Evolutionary conservation across 306 rosid species (phyloP), one percentile per base, ranked within the genome.

Genomic region (Glycyrrhiza uralensis): DNA sequence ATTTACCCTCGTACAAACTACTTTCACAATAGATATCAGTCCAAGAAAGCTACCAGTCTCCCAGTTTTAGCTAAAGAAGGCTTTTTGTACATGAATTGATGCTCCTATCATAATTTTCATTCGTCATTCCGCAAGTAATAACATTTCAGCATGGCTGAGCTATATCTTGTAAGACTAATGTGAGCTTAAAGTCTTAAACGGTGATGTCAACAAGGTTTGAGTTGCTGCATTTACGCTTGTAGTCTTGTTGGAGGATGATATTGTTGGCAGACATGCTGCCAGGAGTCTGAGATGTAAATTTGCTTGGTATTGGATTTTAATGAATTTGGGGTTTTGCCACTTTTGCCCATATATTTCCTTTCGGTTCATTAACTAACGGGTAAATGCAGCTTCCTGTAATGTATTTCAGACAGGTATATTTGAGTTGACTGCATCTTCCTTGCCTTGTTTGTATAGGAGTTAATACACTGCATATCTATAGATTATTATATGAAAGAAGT

Each of bases 1-100:
- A 94, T 66, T 79, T 94, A 81, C 96, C 97, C 19, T 91, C 97
- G 0, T 91, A 94, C 72, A 49, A 82, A 81, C 90, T 94, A 76
- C 99, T 94, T 63, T 79, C 88, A 12, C 79, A 74, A 78, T 91
- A 89, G 85, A 69, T 59, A 64, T 75, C 26, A 14, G 67, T 71
- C 32, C 35, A 15, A 55, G 71, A 63, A 63, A 63, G 71, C 59
- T 54, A 32, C 72, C 60, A 57, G 57, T 68, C 60, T 55, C 71
- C 60, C 55, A 74, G 58, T 61, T 59, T 38, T 79, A 46, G 72
- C 62, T 49, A 47, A n/a, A 23, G 19, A 76, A 79, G 82, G 89
- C 68, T 62, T 76, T n/a, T 85, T 79, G 84, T 80, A 84, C 78
- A 78, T 80, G 86, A 76, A 73, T 36, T 2, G 54, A 71, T 72